Base-by-base conservation (phyloP, 2,329 filamentous ascomycete species). In the Sarocladiaceae sp. region DNA sequence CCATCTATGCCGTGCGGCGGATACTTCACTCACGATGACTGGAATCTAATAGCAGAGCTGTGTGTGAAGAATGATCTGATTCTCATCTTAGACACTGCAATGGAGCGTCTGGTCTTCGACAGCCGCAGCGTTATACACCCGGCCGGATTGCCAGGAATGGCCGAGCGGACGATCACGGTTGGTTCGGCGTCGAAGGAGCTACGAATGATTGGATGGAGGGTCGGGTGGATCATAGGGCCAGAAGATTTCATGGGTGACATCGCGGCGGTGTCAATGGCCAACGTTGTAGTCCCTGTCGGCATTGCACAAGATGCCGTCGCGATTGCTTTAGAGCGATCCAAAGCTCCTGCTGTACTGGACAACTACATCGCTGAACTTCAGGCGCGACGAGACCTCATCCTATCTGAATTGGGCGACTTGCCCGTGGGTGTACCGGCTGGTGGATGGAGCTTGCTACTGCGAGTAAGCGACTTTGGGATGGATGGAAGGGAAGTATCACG, bases 221-320 rank as follows among this genome's bases (percentile, higher is more conserved):
- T 47, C 11, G 42, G 42, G 12, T 47, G 42, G 42, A 47, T 47
- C 42, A 22, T 47, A 47, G 42, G 42, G 11, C 42, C 42, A 23
- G 42, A 47, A 47, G 42, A 47, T 13, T 15, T 47, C 23, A 47
- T 47, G 42, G 42, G 42, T 23, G 42, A 47, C 42, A 26, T 47
- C 17, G 42, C 42, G n/a, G 42, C 42, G 6, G 42, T 47, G 42
- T 47, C 42, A 6, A 47, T 47, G 42, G 42, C 42, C 42, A 47
- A 47, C 42, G 42, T 47, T 17, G 42, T 47, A 11, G 42, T 47
- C n/a, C 42, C 42, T 26, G 42, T 47, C 42, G 42, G 42, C 42
- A 47, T 47, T 47, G 42, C 42, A 11, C 42, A 47, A 47, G 13
- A 47, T 20, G 42, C 42, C 26, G 42, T 47, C 11, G 42, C 42